These are phyloP conservation scores for Solidago caesia DNA, from an alignment of 129 eudicot species.

Conservation along the genomic window DNA sequence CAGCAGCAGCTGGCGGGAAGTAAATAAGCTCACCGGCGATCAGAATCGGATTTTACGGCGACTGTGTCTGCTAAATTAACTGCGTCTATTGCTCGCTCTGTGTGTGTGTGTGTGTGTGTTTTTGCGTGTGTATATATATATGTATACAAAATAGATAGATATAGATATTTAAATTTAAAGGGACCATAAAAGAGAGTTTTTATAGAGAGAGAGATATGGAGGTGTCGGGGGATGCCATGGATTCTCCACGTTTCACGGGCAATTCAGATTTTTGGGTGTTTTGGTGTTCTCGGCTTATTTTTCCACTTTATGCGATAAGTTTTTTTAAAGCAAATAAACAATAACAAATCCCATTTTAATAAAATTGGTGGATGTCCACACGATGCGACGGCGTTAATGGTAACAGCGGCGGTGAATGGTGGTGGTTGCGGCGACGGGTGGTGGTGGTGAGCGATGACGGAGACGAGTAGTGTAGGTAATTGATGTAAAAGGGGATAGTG, in stretches of 20 bases:
- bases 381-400: too few species aligned
- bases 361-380: too few species aligned
- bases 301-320: too few species aligned
- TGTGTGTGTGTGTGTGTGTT: background rate
- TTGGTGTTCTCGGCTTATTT: background rate
- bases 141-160: background rate
- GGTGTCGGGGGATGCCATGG: conserved; percentile 27
- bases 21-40: conserved; percentile 13
- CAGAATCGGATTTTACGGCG: conserved; percentile 27
- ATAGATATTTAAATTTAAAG: conserved; percentile 9
- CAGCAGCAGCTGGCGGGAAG: conserved; percentile 9
- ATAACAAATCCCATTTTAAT: too few species aligned
- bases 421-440: too few species aligned
- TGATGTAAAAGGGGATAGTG: too few species aligned
- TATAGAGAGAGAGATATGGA: conserved; percentile 22
- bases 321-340: too few species aligned
- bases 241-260: conserved; percentile 39
- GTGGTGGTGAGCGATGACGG: too few species aligned
- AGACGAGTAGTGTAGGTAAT: too few species aligned
- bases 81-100: conserved; percentile 26
- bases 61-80: conserved; percentile 25
- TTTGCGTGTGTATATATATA: background rate
- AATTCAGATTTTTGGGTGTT: background rate
- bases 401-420: too few species aligned
- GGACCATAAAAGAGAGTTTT: conserved; percentile 14